Percentiles rank a stretch among this genome's conserved stretches.
phyloP scores from a whole-genome alignment of 2,329 filamentous ascomycete genomes.

The Colletotrichum ledebouriae region DNA sequence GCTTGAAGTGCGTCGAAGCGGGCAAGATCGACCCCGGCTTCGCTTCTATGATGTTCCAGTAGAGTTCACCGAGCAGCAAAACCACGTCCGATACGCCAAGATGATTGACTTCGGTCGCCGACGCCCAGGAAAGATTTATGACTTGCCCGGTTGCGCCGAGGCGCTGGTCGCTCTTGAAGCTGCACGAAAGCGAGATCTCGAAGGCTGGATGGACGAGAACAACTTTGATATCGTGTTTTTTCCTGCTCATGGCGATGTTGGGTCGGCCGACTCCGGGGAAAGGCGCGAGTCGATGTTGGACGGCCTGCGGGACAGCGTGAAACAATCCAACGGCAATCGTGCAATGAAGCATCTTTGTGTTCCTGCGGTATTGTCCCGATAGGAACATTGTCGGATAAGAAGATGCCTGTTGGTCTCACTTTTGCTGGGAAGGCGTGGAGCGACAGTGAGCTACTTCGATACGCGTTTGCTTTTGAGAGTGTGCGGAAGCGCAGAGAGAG shows the following conservation, averaged over 20 bases:
- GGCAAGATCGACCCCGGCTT: conserved; percentile 46
- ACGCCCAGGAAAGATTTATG: background rate
- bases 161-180: conserved; percentile 31
- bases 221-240: conserved; percentile 28
- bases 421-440: too few species aligned
- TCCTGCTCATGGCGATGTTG: conserved; percentile 36
- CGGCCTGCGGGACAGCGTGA: conserved; percentile 60
- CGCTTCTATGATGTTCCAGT: conserved; percentile 29
- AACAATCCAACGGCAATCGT: conserved; percentile 67
- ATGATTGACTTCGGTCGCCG: conserved; percentile 33
- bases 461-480: too few species aligned
- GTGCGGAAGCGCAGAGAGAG: too few species aligned
- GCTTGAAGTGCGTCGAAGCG: conserved; percentile 56
- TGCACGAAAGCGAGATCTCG: conserved; percentile 30
- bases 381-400: too few species aligned
- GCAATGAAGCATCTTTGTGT: conserved; percentile 55
- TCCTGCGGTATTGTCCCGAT: too few species aligned
- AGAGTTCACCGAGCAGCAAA: conserved; percentile 30
- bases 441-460: too few species aligned
- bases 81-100: conserved; percentile 36
- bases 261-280: conserved; percentile 25
- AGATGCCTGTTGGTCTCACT: too few species aligned
- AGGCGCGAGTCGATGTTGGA: conserved; percentile 24
- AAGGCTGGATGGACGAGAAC: conserved; percentile 36
- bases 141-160: conserved; percentile 21